Evolutionary conservation across 805 yeast genomes (phyloP), one percentile per base, ranked within the genome.

Genomic region (Cyberlindnera mississippiensis): DNA sequence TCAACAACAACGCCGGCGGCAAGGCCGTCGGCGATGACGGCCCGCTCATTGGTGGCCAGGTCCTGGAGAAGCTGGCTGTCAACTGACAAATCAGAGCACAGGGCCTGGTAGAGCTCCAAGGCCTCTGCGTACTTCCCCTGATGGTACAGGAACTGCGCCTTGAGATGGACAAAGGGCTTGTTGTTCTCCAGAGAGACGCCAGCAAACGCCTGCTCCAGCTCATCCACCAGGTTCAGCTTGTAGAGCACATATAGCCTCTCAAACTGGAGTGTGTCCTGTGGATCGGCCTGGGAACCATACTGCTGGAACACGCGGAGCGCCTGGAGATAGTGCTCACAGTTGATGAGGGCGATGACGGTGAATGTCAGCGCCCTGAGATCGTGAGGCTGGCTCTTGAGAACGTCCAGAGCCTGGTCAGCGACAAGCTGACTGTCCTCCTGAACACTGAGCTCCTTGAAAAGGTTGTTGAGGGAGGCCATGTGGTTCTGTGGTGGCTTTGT

Each of bases 171-270:
- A 35, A 75, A 49, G 2, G 76, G 78, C 52, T 72, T 66, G 38
- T 38, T 44, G 28, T 29, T 27, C 8, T 46, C 45, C 10, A 60
- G 52, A 12, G 50, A 35, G 10, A 60, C 35, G 9, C 59, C 30
- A 1, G 52, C 30, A 45, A 61, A 55, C 14, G 53, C 52, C 2
- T 45, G 37, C 6, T 56, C 55, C 27, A 69, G 62, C 35, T 61
- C 59, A 11, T 57, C 53, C 9, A 53, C 55, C 38, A 63, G 59
- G 40, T 68, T 66, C 28, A 77, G 50, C 53, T 83, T 83, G 62
- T 85, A 85, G 50, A 71, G 76, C 6, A 82, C 68, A 55, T 85
- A 84, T 2, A 81, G 72, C 33, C 67, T 71, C 55, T 82, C 91
- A 45, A 81, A 55, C 2, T 69, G 53, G 26, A 74, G 62, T 13